Percentiles rank a stretch among this genome's conserved stretches.
Evolutionary conservation across 169 alveolate genomes (phyloP).

Genomic region (Blepharisma undulans): DNA sequence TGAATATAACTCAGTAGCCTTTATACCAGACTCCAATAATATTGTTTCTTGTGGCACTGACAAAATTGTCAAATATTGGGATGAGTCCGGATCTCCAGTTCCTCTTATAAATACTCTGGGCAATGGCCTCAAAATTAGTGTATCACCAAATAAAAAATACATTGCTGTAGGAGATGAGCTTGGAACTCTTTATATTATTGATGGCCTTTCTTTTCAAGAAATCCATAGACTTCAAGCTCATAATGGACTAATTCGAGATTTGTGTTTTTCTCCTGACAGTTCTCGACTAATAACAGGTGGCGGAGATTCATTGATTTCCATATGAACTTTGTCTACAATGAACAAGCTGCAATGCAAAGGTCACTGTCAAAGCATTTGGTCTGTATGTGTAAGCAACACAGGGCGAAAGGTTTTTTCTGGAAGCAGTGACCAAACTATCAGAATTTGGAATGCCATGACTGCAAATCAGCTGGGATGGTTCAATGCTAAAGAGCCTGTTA

Average conservation of each 20-base stretch:
- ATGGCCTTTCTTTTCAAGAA: background rate
- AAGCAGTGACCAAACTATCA: conserved; percentile 14
- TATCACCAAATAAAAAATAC: background rate
- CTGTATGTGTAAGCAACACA: background rate
- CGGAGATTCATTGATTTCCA: background rate
- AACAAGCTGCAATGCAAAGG: background rate
- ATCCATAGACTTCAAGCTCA: background rate
- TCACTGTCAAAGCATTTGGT: background rate
- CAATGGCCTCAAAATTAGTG: background rate
- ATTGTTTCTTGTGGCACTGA: background rate
- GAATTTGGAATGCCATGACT: background rate
- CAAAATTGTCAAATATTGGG: background rate
- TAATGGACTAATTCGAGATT: background rate
- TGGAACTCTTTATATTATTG: background rate
- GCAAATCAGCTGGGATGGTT: background rate
- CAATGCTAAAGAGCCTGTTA: background rate
- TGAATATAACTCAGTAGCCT: background rate
- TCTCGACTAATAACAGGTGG: background rate
- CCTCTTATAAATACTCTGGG: background rate
- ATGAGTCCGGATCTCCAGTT: background rate
- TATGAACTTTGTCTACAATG: background rate
- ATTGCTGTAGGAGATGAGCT: background rate
- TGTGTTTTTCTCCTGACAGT: background rate
- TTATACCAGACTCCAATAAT: background rate
- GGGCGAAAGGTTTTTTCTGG: background rate